Base-by-base conservation (phyloP, 139 green algal genomes). In the Picochlorum costavermella region DNA sequence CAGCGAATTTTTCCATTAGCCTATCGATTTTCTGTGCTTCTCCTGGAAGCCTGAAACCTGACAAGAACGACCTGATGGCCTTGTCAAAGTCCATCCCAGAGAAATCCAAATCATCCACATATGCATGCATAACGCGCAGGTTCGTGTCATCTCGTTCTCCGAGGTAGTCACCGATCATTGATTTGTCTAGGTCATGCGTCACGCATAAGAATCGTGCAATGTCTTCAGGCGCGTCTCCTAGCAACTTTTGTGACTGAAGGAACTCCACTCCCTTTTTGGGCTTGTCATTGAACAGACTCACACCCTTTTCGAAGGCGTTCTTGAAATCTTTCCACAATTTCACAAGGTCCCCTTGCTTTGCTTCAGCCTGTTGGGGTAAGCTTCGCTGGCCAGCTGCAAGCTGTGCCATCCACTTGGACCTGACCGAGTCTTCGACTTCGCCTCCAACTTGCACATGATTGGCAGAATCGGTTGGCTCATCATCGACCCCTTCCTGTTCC, bases 61-160 rank as follows among this genome's bases (percentile, higher is more conserved):
- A 75, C 50, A 86, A 65, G 46, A 86, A 87, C 31, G 50, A 67
- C 69, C 80, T 83, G 68, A 98, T 96, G 28, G 92, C 92, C 12
- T 80, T 74, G 60, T 99, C 94, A 71, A 99, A 96, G 6, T 90
- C 84, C 26, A 87, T 31, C 3, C 57, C 69, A 2, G 61, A 69
- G 73, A 97, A 98, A 69, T 96, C 86, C 75, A 97, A 78, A 11
- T 75, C 74, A 56, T 99, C 94, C 16, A 98, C 88, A 75, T 94
- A 99, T 9, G 82, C 81, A 71, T 98, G 92, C 94, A 99, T 99
- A 65, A 98, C 92, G 63, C 89, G 89, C 37, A 98, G 68, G 67
- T 70, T 81, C 57, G 75, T 72, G 20, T 96, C 90, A n/a, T 97
- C 90, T 0, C 84, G 77, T 72, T 98, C 92, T 0, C 94, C 92